phyloP scores from a whole-genome alignment of 208 protist species.

The Leptomonas pyrrhocoris region DNA sequence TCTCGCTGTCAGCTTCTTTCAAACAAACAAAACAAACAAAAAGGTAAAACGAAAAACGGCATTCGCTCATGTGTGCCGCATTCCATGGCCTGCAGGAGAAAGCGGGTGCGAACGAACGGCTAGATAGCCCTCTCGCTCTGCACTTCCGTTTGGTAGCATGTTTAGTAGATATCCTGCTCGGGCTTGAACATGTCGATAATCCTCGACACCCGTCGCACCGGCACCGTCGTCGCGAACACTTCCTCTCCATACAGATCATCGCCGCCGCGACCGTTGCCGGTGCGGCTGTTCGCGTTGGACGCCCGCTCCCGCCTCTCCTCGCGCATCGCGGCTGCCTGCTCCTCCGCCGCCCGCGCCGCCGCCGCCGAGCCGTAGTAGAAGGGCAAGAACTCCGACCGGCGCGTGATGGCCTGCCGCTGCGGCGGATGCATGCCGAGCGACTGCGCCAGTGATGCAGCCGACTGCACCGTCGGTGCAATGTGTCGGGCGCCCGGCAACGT shows the following conservation, averaged over 20 bases:
- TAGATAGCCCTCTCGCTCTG: no score
- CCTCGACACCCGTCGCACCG: constrained; percentile 23
- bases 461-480: constrained; percentile 23
- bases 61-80: no score
- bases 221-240: constrained; percentile 8
- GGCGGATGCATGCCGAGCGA: constrained; percentile 10
- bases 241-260: constrained; percentile 12
- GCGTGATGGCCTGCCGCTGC: constrained; percentile 30
- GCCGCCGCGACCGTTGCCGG: background rate
- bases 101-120: background rate
- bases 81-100: no score
- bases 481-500: constrained; percentile 15
- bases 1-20: no score
- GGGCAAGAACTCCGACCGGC: constrained; percentile 21
- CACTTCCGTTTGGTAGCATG: no score
- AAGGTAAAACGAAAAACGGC: background rate
- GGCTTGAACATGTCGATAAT: constrained; percentile 26
- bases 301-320: constrained; percentile 3
- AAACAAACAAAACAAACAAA: constrained; percentile 1
- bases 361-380: constrained; percentile 32
- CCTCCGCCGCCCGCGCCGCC: background rate
- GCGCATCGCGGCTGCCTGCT: background rate
- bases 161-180: constrained; percentile 13
- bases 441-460: constrained; percentile 21
- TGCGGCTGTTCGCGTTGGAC: background rate